A percentile compares a stretch with the other conserved stretches of the same genome.
phyloP scores from a whole-genome alignment of 2,329 filamentous ascomycete genomes.

The Botrytis hyacinthi region DNA sequence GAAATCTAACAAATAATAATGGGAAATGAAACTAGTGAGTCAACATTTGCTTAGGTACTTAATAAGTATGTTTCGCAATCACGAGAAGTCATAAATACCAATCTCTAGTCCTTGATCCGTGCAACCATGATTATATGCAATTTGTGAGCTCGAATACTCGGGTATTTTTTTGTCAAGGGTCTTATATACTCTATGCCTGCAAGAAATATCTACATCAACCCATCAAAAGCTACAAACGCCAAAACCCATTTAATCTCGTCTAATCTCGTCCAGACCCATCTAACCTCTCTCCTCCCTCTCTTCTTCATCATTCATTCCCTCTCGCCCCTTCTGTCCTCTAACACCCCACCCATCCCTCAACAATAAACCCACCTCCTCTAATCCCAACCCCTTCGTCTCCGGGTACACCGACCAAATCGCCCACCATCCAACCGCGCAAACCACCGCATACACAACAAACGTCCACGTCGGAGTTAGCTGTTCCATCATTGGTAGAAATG shows the following conservation, averaged over 20 bases:
- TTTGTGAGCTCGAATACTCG: background rate
- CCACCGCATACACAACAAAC: conserved; percentile 72
- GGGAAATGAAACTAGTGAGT: background rate
- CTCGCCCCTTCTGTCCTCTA: conserved; percentile 46
- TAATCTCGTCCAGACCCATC: background rate
- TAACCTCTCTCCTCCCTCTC: background rate
- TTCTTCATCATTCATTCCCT: background rate
- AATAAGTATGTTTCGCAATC: background rate
- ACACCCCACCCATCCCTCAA: conserved; percentile 74
- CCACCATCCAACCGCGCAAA: conserved; percentile 69
- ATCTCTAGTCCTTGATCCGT: background rate
- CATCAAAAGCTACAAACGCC: background rate
- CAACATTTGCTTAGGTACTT: background rate
- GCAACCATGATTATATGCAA: too few species aligned
- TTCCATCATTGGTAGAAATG: conserved; percentile 86
- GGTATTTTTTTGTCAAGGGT: background rate
- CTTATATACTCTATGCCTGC: background rate
- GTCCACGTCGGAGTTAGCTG: conserved; percentile 69
- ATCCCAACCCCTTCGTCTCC: conserved; percentile 75
- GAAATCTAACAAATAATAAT: background rate
- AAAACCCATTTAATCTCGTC: background rate
- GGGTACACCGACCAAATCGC: conserved; percentile 76
- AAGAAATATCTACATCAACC: background rate
- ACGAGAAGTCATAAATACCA: background rate
- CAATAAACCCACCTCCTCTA: conserved; percentile 76